Percentiles rank a stretch among this genome's conserved stretches.
Evolutionary conservation across 768 basidiomycete species (phyloP).

Genomic region (Xerocomus brunneocitrinus): DNA sequence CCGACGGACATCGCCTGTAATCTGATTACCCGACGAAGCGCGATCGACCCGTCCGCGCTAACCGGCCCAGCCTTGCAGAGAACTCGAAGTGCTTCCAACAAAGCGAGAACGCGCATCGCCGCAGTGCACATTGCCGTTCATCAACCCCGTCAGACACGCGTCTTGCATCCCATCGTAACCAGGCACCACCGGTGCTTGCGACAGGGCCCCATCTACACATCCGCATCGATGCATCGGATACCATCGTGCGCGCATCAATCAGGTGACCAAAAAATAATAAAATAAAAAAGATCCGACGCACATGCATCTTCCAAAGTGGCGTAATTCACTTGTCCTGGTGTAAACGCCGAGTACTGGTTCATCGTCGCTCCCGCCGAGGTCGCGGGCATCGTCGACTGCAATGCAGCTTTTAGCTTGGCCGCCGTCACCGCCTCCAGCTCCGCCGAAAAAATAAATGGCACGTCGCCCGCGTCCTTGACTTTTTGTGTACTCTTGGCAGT

Average conservation of each 20-base stretch:
- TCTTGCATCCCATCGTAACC: conserved; percentile 12
- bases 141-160: conserved; percentile 2
- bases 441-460: conserved; percentile 29
- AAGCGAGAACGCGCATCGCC: conserved; percentile 11
- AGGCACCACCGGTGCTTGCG: conserved; percentile 5
- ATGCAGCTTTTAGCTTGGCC: conserved; percentile 24
- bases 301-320: conserved; percentile 21
- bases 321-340: conserved; percentile 18
- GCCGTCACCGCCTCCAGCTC: conserved; percentile 30
- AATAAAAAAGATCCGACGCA: conserved; percentile 20
- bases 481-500: conserved; percentile 13
- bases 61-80: conserved; percentile 29
- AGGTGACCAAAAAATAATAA: neutral
- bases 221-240: neutral
- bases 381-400: conserved; percentile 18
- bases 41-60: neutral
- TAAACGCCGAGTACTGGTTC: conserved; percentile 18
- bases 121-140: neutral
- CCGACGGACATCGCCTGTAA: neutral
- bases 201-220: conserved; percentile 2
- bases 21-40: neutral
- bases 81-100: conserved; percentile 21
- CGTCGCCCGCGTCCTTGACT: conserved; percentile 29
- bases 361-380: neutral
- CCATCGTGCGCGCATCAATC: neutral